Evolutionary conservation across 2,329 filamentous ascomycete species (phyloP), one percentile per base, ranked within the genome.

Genomic region (Penicillium sp.): DNA sequence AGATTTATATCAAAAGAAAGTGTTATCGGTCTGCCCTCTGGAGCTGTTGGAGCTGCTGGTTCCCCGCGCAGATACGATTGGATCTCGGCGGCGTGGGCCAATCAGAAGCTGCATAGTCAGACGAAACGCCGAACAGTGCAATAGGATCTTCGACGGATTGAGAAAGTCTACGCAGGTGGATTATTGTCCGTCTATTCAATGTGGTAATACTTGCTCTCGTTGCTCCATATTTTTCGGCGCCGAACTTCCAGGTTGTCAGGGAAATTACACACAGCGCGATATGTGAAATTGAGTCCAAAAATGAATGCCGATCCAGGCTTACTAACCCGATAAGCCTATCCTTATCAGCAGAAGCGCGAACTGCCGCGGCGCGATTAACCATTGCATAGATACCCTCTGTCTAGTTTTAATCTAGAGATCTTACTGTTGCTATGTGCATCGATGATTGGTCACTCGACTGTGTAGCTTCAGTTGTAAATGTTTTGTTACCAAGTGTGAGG

Each of bases 51-150:
- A 63, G 59, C 63, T 65, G 48, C 60, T 42, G 43, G 22, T 59
- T 48, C 65, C 64, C 66, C 66, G 61, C 63, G 59, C 64, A 55
- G 55, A 58, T 58, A 58, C 53, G 52, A 63, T 63, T 62, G 46
- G 62, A 21, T 24, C 45, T 71, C 68, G 68, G 68, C 58, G 65
- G 35, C 49, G 48, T 47, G 9, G 26, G 19, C 68, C 68, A 71
- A 71, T 71, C 60, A 61, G 14, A 19, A 4, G 7, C 11, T n/a
- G 13, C 5, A 1, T 8, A 26, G 6, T 14, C 29, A 2, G 6
- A 8, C 29, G 52, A 65, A 65, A 58, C 65, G 62, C 65, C 65
- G 65, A 67, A 42, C 56, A 42, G 21, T 43, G 53, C 50, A 57
- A 49, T 44, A n/a, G n/a, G 22, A 44, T 22, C 57, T 43, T 61